A percentile compares a stretch with the other conserved stretches of the same genome.
Evolutionary conservation across 2,329 filamentous ascomycete genomes (phyloP).

Genomic region (Corinectria fuckeliana): DNA sequence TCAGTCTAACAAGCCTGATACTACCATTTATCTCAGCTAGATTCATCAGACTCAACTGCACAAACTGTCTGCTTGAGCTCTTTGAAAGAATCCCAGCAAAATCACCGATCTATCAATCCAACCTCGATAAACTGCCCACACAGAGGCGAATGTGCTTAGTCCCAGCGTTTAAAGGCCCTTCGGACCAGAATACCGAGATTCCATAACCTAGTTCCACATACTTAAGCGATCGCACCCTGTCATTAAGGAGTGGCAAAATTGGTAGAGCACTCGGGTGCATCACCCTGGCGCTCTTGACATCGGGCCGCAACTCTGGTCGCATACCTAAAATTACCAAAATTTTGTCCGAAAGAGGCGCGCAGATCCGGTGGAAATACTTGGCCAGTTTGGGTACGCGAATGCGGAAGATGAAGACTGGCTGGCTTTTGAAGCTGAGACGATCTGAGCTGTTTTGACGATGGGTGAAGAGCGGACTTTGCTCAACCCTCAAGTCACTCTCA

Average conservation of each 20-base stretch:
- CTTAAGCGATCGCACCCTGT: background rate
- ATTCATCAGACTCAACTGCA: background rate
- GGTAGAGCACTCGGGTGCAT: background rate
- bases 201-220: background rate
- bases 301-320: background rate
- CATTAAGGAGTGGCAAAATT: background rate
- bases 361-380: background rate
- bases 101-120: background rate
- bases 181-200: constrained; percentile 5
- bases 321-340: background rate
- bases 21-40: background rate
- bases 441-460: background rate
- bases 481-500: background rate
- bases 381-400: background rate
- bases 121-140: background rate
- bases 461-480: background rate
- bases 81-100: background rate
- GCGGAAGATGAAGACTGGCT: background rate
- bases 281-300: background rate
- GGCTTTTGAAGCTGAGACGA: background rate
- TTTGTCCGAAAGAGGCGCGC: background rate
- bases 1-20: background rate
- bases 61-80: no score
- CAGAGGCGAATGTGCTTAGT: no score
- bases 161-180: background rate